Base-by-base conservation (phyloP, 768 basidiomycete species). In the Chlorophyllum brunneum region DNA sequence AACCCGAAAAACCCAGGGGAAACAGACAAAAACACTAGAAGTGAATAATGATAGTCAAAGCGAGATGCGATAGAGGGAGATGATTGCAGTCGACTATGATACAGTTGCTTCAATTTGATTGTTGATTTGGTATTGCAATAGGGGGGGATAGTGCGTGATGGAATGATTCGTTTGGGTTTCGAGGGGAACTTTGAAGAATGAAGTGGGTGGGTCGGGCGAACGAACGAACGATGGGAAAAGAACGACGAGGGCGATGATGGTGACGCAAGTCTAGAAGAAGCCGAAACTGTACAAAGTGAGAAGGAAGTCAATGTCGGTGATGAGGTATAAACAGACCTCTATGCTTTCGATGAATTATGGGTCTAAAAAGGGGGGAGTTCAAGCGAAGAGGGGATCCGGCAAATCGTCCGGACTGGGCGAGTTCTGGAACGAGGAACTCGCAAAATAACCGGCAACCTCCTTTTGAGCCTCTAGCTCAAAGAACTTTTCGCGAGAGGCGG, bases 401-500 rank as follows among this genome's bases (percentile, higher is more conserved):
- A 91, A 70, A 63, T 87, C 87, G 55, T 90, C 88, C 47, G 88
- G 88, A 61, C 84, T 88, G 13, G 88, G 88, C 54, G 86, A 88
- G 73, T 89, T 91, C 76, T 90, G 88, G 81, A 89, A 91, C 61
- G 77, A 73, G 27, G 87, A 89, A 61, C 86, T 89, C 58, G 88
- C 88, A 66, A 87, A 91, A 63, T 80, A 88, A 6, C 77, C 77
- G 7, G 62, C 64, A 20, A 61, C 63, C 59, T 67, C 66, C 52
- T 66, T 68, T 41, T 57, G 61, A 3, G 68, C 68, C 57, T 74
- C 66, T 7, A 58, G 62, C 56, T 70, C 68, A 31, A 63, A 59
- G 43, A 65, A 59, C 41, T 57, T 61, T 53, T 70, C 71, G 20
- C 53, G 56, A 37, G 51, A 57, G 48, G 48, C 56, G 15, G 63